Percentiles rank a stretch among this genome's conserved stretches.
Evolutionary conservation across 2,329 filamentous ascomycete species (phyloP).

Genomic region (Sclerotinia spermophila): DNA sequence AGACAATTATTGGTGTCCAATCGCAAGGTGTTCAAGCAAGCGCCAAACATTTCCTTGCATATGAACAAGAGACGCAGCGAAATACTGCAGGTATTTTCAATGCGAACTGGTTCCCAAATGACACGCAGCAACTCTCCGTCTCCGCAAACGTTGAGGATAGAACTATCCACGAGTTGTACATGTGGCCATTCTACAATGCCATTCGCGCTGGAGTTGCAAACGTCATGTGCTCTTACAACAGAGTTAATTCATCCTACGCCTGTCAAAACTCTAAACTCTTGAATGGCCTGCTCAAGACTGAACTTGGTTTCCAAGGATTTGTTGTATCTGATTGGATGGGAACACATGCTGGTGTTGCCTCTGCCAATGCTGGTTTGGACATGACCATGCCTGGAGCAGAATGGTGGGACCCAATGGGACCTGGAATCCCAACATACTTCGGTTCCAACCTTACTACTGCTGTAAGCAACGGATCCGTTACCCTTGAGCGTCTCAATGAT

Average conservation of each 20-base stretch:
- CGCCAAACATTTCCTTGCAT: conserved; percentile 43
- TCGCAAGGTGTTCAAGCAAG: conserved; percentile 38
- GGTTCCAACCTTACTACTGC: conserved; percentile 37
- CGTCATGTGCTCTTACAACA: conserved; percentile 62
- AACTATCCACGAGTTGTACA: conserved; percentile 72
- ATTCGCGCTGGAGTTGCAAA: conserved; percentile 72
- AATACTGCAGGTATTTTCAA: conserved; percentile 8
- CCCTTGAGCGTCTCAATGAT: conserved; percentile 43
- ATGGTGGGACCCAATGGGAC: conserved; percentile 30
- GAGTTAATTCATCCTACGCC: conserved; percentile 47
- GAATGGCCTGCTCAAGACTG: conserved; percentile 49
- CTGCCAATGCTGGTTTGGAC: conserved; percentile 59
- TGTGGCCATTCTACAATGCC: conserved; percentile 81
- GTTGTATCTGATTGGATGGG: conserved; percentile 68
- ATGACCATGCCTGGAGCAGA: conserved; percentile 60
- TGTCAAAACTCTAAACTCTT: conserved; percentile 49
- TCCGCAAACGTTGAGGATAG: conserved; percentile 68
- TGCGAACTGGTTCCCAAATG: conserved; percentile 11
- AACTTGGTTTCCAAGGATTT: conserved; percentile 49
- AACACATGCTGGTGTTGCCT: conserved; percentile 54
- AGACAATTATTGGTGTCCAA: conserved; percentile 38
- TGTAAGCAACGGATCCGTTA: conserved; percentile 47
- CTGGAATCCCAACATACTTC: conserved; percentile 14
- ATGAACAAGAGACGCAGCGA: conserved; percentile 51
- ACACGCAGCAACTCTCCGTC: conserved; percentile 47